These are phyloP conservation scores for Pichia paraexigua DNA, from an alignment of 805 yeast genomes.

Conservation along the genomic window DNA sequence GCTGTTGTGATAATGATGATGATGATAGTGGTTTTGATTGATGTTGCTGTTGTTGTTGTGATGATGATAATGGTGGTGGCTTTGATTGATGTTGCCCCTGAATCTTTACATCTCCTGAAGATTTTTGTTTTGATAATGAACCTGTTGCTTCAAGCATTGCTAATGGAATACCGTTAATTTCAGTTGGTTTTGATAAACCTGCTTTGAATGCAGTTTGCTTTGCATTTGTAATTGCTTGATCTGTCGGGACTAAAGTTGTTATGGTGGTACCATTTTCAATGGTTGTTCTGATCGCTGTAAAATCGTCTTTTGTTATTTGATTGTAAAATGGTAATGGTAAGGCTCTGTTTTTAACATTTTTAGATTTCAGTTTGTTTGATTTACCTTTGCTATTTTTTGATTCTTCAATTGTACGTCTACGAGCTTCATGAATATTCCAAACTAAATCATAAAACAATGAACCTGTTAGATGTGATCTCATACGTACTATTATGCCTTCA, in stretches of 20 bases:
- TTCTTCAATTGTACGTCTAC: slow-evolving; percentile 53
- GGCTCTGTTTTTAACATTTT: slow-evolving; percentile 27
- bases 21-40: neutral
- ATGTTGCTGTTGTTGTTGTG: neutral
- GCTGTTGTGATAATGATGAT: neutral
- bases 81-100: neutral
- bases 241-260: slow-evolving; percentile 83
- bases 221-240: slow-evolving; percentile 60
- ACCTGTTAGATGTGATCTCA: slow-evolving; percentile 89
- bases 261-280: slow-evolving; percentile 90
- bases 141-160: slow-evolving; percentile 75
- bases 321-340: slow-evolving; percentile 84
- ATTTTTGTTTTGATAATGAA: slow-evolving; percentile 32
- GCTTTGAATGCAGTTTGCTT: slow-evolving; percentile 50
- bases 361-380: neutral
- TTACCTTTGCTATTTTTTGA: slow-evolving; percentile 22
- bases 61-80: neutral
- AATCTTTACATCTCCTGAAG: neutral
- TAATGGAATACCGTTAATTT: slow-evolving; percentile 33
- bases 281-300: slow-evolving; percentile 74
- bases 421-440: slow-evolving; percentile 92
- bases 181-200: slow-evolving; percentile 40
- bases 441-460: slow-evolving; percentile 86
- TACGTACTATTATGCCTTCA: slow-evolving; percentile 69
- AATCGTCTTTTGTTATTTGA: slow-evolving; percentile 84